Conservation (phyloP, 2,329 filamentous ascomycete species). For the Cladosporium sp. region DNA sequence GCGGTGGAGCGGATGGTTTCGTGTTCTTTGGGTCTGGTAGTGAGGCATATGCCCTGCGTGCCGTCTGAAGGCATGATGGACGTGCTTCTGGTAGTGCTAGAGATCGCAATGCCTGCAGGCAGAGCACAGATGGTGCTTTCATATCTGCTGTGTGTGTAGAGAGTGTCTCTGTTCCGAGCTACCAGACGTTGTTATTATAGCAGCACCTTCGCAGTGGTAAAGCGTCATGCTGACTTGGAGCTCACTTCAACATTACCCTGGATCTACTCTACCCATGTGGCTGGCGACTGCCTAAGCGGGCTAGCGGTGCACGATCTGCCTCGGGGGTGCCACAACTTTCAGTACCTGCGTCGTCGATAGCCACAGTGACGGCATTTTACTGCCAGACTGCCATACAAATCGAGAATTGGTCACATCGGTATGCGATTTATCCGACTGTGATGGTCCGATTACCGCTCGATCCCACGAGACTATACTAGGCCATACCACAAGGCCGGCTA, state of each 20-base stretch:
- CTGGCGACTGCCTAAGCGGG: too few relatives aligned
- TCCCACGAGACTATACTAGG: not conserved
- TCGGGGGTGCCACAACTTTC: not conserved
- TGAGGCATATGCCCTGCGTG: conserved; percentile 22
- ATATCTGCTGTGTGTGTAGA: conserved; percentile 16
- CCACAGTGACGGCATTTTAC: not conserved
- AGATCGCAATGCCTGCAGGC: conserved; percentile 26
- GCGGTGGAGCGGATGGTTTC: conserved; percentile 14
- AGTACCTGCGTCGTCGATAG: not conserved
- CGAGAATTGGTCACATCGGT: not conserved
- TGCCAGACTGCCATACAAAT: not conserved
- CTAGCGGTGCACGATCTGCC: not conserved
- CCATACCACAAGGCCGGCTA: not conserved
- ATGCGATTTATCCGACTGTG: not conserved
- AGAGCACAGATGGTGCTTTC: conserved; percentile 27
- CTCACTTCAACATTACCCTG: not conserved
- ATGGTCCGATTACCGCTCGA: conserved; percentile 1
- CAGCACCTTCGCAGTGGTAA: too few relatives aligned
- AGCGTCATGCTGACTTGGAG: too few relatives aligned
- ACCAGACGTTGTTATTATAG: too few relatives aligned
- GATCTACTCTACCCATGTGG: not conserved
- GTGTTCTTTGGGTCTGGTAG: conserved; percentile 17
- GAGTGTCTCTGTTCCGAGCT: not conserved
- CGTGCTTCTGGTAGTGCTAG: conserved; percentile 18
- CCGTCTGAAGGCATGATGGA: conserved; percentile 5